These are phyloP conservation scores for Monosporascus sp. DNA, from an alignment of 2,329 filamentous ascomycete species.

Conservation along the genomic window DNA sequence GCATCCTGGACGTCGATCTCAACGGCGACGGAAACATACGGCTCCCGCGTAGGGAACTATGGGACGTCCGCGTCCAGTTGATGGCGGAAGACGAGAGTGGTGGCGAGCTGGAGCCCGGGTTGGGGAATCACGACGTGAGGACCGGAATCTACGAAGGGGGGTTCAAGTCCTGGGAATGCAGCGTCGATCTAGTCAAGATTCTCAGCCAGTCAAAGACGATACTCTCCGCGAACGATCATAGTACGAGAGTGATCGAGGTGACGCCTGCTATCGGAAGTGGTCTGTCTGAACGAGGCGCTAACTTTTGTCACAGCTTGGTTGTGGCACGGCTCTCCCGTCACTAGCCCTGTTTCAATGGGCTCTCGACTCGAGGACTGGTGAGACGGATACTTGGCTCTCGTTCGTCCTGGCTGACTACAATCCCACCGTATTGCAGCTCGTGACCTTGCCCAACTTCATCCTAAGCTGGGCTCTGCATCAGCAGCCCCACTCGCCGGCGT, in stretches of 20 bases:
- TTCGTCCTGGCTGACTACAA: slow-evolving; percentile 78
- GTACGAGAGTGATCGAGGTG: slow-evolving; percentile 51
- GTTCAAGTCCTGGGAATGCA: slow-evolving; percentile 89
- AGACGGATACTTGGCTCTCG: slow-evolving; percentile 36
- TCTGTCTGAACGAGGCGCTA: slow-evolving; percentile 11
- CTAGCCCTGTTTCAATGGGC: slow-evolving; percentile 65
- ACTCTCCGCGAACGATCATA: slow-evolving; percentile 26
- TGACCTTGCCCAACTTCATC: slow-evolving; percentile 74
- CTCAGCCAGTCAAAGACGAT: slow-evolving; percentile 39
- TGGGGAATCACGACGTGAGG: slow-evolving; percentile 69
- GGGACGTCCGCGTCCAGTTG: slow-evolving; percentile 75
- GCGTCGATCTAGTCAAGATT: slow-evolving; percentile 72
- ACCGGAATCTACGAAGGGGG: slow-evolving; percentile 82
- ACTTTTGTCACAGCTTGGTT: slow-evolving; percentile 57
- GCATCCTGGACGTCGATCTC: slow-evolving; percentile 54
- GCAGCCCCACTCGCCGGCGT: slow-evolving; percentile 29
- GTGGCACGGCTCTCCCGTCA: slow-evolving; percentile 71
- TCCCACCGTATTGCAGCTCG: slow-evolving; percentile 68
- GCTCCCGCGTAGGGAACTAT: slow-evolving; percentile 71
- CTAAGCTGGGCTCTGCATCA: slow-evolving; percentile 59
- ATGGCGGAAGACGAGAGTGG: slow-evolving; percentile 64
- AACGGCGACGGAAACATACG: slow-evolving; percentile 49
- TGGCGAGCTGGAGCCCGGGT: slow-evolving; percentile 36
- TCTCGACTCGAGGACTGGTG: slow-evolving; percentile 24
- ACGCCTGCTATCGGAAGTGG: background rate